Base-by-base conservation (phyloP, 768 basidiomycete genomes). In the Hortiboletus flavorubellus region DNA sequence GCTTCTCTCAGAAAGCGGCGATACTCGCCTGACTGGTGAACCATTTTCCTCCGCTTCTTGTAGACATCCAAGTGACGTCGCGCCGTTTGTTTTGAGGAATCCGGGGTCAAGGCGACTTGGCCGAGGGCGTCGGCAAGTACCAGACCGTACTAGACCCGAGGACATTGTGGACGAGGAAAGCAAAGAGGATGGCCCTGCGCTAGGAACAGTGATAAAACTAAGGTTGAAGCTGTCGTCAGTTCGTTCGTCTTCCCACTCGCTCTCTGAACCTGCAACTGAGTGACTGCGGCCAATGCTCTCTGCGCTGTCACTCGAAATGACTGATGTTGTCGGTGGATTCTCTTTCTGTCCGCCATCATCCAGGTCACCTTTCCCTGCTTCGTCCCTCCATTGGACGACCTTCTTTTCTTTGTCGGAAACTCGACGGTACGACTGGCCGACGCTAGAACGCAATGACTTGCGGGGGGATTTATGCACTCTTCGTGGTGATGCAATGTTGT, bases 201-300 rank as follows among this genome's bases (percentile, higher is more conserved):
- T 49, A 40, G 60, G 53, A 51, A 56, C 51, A 7, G 80, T 73
- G 52, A 75, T 57, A 65, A 83, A 78, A 66, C 78, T 84, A 56
- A 85, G 54, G 59, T 76, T 82, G 62, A 88, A 65, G 65, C 86
- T 89, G 47, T 90, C 89, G 8, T 93, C 90, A 1, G 87, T 89
- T 73, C 82, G 88, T 65, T 92, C 90, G 65, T 93, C 90, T 71
- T 93, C 91, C 91, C 91, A 93, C 53, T 93, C 91, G 68, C 87
- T 91, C 62, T 92, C 90, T 6, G 88, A 90, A 7, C 83, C 79
- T 44, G 84, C 80, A 23, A 79, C 69, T 4, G 85, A 84, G 35
- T 71, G 65, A 43, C 62, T 60, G 34, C 68, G 71, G 35, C 57
- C 56, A 46, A 71, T 60, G 42, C 68, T 69, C 39, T 69, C 68